phyloP scores from a whole-genome alignment of 140 eudicot genomes.

The Cichorium intybus region DNA sequence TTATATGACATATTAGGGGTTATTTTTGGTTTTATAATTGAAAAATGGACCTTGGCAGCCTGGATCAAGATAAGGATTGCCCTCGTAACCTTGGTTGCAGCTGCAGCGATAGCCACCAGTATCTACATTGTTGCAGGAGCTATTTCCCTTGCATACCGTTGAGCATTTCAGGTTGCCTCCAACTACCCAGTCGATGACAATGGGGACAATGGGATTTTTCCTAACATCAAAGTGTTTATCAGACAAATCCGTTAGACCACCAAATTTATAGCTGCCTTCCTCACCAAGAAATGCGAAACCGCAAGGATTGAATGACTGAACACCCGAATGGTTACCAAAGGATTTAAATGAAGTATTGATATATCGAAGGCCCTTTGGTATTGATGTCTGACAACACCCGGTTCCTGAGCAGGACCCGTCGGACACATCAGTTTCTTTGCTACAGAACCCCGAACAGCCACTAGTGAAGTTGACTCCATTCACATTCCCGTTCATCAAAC shows the following conservation, averaged over 20 bases:
- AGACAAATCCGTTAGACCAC: neutral
- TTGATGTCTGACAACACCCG: constrained; percentile 24
- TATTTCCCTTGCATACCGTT: constrained; percentile 4
- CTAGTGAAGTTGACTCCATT: neutral
- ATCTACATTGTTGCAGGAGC: neutral
- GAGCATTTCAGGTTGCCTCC: neutral
- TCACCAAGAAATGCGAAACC: neutral
- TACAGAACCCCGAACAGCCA: constrained; percentile 15
- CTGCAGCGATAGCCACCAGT: neutral
- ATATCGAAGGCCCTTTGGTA: constrained; percentile 5
- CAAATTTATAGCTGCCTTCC: neutral
- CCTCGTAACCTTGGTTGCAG: neutral
- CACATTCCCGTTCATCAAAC: neutral
- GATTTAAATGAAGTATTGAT: neutral
- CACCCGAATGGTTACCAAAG: neutral
- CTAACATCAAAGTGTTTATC: neutral
- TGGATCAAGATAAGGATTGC: constrained; percentile 1
- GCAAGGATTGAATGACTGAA: neutral
- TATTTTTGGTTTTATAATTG: neutral
- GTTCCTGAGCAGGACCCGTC: constrained; percentile 9
- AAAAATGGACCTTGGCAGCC: neutral
- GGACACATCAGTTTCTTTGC: neutral
- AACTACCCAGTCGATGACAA: neutral
- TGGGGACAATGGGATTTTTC: neutral
- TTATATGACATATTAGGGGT: too few relatives aligned